Percentiles rank a stretch among this genome's conserved stretches.
These are phyloP conservation scores for Knufia fluminis DNA, from an alignment of 2,329 filamentous ascomycete species.

Conservation along the genomic window DNA sequence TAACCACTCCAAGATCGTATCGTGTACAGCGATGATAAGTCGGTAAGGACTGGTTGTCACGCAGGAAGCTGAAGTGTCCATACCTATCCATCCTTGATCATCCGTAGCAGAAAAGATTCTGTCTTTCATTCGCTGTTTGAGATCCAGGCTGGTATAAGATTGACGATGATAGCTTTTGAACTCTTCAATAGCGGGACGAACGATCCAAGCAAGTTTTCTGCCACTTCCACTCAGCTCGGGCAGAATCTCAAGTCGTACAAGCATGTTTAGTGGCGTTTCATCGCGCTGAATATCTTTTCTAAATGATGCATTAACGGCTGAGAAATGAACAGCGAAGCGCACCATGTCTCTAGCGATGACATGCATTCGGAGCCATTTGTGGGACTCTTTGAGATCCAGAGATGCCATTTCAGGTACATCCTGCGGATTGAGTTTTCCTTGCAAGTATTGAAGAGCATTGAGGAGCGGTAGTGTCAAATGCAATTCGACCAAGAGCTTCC, in stretches of 20 bases:
- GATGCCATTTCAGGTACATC: background rate
- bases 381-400: background rate
- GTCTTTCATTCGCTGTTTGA: slow-evolving; percentile 17
- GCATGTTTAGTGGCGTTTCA: slow-evolving; percentile 12
- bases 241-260: slow-evolving; percentile 21
- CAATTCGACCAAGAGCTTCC: slow-evolving; percentile 23
- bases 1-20: slow-evolving; percentile 16
- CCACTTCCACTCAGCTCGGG: slow-evolving; percentile 11
- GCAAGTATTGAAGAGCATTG: slow-evolving; percentile 28
- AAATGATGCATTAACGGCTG: slow-evolving; percentile 10
- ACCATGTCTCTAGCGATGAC: slow-evolving; percentile 15
- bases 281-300: slow-evolving; percentile 10
- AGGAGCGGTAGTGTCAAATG: slow-evolving; percentile 36
- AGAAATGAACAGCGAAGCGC: slow-evolving; percentile 19
- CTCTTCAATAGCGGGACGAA: slow-evolving; percentile 21
- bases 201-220: slow-evolving; percentile 16
- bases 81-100: slow-evolving; percentile 15
- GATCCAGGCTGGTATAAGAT: slow-evolving; percentile 15
- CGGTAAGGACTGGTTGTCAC: slow-evolving; percentile 15
- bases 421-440: slow-evolving; percentile 1
- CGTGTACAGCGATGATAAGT: slow-evolving; percentile 18
- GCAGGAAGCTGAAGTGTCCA: slow-evolving; percentile 19
- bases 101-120: slow-evolving; percentile 16
- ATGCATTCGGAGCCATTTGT: slow-evolving; percentile 15
- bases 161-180: slow-evolving; percentile 20